Evolutionary conservation across 805 yeast species (phyloP), one percentile per base, ranked within the genome.

Genomic region (Yamadazyma tumulicola): DNA sequence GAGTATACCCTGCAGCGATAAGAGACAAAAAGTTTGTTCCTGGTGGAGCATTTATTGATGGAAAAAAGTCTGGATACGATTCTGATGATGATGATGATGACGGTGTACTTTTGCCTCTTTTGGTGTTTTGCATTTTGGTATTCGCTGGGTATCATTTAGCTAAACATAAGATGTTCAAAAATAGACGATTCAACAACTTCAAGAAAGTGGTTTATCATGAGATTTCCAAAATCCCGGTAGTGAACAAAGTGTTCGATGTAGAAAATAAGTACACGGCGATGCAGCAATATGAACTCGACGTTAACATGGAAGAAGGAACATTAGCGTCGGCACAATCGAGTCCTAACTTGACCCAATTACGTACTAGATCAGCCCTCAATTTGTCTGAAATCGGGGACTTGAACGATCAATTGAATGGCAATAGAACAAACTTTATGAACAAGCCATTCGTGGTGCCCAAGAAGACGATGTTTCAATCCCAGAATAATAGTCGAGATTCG

Each of bases 1-100:
- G 75, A 3, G 58, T 72, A 11, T 48, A 54, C 16, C 70, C 75
- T 3, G 63, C 74, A 41, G 61, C 55, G 7, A 51, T 63, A 6
- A 55, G 67, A 0, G 57, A 55, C 4, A 52, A 48, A 23, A 22
- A 37, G 17, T 64, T 62, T 44, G 55, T 64, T 3, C 51, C 67
- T 14, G 67, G 64, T 1, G 59, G 58, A 4, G 52, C 40, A 13
- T 24, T 35, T 13, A 20, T 26, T 8, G 22, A 18, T 8, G 33
- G 23, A 13, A 32, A 31, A 26, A 19, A 21, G 9, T 14, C 27
- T 21, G 39, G 31, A 5, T 37, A 40, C 25, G 45, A 36, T 17
- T 29, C 40, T 16, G 59, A 55, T 29, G 56, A 49, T 28, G 57
- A 48, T 25, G 39, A 40, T n/a, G 41, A 44, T 32, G 48, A 41